Conservation (phyloP, 2,329 filamentous ascomycete genomes). For the Fusarium buxicola region DNA sequence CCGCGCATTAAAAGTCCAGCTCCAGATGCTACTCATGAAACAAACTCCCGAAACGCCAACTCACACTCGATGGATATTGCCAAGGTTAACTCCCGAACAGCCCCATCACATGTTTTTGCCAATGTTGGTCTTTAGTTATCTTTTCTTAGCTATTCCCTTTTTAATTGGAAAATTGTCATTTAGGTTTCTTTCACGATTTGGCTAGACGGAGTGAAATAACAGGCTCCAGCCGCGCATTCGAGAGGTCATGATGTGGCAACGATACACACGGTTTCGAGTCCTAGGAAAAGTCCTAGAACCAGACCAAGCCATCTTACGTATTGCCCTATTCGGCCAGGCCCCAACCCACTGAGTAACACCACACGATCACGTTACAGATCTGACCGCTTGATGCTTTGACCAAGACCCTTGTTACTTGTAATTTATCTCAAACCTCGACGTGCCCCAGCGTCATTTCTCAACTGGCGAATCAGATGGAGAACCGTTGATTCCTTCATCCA, state of each 20-base stretch:
- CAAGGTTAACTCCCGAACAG: too few species aligned
- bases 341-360: conserved; percentile 31
- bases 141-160: too few species aligned
- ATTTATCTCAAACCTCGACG: conserved; percentile 29
- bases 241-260: too few species aligned
- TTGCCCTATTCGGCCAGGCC: conserved; percentile 4
- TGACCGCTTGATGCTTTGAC: conserved; percentile 19
- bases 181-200: too few species aligned
- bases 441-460: conserved; percentile 8
- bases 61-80: background rate
- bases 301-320: background rate
- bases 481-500: conserved; percentile 19
- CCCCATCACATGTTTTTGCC: too few species aligned
- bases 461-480: conserved; percentile 25
- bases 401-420: conserved; percentile 25
- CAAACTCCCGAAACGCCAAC: conserved; percentile 28
- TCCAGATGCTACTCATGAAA: conserved; percentile 27
- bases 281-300: conserved; percentile 12
- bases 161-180: too few species aligned
- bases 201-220: too few species aligned
- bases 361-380: conserved; percentile 24
- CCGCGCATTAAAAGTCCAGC: conserved; percentile 18
- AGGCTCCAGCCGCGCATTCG: too few species aligned
- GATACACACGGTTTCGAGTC: conserved; percentile 4
- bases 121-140: conserved; percentile 2